phyloP scores from a whole-genome alignment of 1,284 basidiomycete genomes.

The Malassezia equina region DNA sequence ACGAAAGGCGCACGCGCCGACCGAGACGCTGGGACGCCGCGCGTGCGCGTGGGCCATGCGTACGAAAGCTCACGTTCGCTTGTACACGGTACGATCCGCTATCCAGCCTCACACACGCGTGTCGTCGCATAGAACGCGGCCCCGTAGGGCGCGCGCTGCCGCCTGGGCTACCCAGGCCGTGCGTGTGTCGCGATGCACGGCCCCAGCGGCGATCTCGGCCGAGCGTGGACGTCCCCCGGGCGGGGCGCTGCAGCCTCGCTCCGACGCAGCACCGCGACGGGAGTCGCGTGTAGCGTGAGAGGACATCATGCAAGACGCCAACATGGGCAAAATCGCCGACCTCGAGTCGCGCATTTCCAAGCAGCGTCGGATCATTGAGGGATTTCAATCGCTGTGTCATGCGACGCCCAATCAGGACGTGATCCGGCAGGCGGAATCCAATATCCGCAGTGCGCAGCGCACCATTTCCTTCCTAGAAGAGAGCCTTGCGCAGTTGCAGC shows the following conservation, averaged over 20 bases:
- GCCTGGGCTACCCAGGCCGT: no score
- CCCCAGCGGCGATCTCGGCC: background rate
- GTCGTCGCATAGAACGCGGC: background rate
- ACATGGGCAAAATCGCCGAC: conserved; percentile 80
- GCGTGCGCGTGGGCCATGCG: background rate
- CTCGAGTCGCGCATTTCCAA: conserved; percentile 79
- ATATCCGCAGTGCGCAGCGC: conserved; percentile 77
- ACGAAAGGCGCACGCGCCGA: background rate
- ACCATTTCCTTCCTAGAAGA: conserved; percentile 79
- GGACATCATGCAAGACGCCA: conserved; percentile 20
- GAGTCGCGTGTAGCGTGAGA: background rate
- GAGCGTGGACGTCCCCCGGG: background rate
- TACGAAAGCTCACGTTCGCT: background rate
- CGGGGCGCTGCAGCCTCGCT: background rate
- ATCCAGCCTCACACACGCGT: background rate
- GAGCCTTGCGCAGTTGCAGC: conserved; percentile 68
- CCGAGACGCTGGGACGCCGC: background rate
- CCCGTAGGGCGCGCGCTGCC: no score
- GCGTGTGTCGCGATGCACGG: background rate
- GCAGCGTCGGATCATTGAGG: conserved; percentile 83
- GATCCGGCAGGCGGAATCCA: conserved; percentile 60
- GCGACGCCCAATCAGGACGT: conserved; percentile 81
- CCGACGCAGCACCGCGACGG: background rate
- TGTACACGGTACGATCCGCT: background rate
- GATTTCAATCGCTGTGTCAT: conserved; percentile 64